Base-by-base conservation (phyloP, 768 basidiomycete genomes). In the Austroboletus eburneus region DNA sequence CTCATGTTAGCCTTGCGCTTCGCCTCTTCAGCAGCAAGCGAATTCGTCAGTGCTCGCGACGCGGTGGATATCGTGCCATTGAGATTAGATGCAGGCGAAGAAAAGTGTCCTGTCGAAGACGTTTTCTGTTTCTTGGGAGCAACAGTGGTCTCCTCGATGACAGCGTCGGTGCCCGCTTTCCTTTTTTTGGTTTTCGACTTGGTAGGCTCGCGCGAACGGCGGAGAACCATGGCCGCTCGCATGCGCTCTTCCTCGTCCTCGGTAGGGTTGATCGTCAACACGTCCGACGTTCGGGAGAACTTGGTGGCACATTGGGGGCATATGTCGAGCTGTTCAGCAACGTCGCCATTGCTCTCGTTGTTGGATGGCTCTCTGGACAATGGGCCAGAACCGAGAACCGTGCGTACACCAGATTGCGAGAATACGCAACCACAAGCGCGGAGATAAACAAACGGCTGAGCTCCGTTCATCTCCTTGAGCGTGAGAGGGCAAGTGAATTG, bases 391-490 rank as follows among this genome's bases (percentile, higher is more conserved):
- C 58, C 24, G 62, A 66, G 27, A 66, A 59, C 75, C 3, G 85
- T 83, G 47, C 81, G 83, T 34, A 97, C 73, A 3, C 87, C 90
- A 0, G 84, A 84, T 49, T 87, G 86, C 4, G 91, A 86, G 69
- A 97, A 91, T 25, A 92, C 91, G 63, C 91, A 94, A 14, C 93
- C 93, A 57, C 95, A 98, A 0, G 83, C 69, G 13, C 76, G 73
- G 55, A 97, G 66, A 61, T 93, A 95, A 43, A 93, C 83, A 64
- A 98, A 98, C 0, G 92, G 91, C 43, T 87, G 78, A 3, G 66
- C 63, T 13, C 96, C 96, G 56, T 91, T 92, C 92, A 97, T 97
- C 69, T 96, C 95, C 65, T 91, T 91, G 52, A 90, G 70, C 2
- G 86, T 91, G 42, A 98, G 75, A 1, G 96, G 91, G 70, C 96